Conservation (phyloP, 2,329 filamentous ascomycete genomes). For the Fragosphaeria purpurea region DNA sequence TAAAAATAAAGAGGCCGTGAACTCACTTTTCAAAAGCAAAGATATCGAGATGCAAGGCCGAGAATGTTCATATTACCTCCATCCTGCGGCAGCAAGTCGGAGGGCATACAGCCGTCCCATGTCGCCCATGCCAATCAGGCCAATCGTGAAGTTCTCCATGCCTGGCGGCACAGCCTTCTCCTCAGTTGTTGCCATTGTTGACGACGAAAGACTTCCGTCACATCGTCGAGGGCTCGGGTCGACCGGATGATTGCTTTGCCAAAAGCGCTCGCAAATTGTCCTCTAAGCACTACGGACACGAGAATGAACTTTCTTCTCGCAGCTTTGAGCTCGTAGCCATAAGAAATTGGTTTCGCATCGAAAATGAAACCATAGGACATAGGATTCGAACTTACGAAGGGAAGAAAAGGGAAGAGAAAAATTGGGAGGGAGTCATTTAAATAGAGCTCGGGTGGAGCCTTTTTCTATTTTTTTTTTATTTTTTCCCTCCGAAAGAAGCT, state of each 20-base stretch:
- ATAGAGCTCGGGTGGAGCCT: too few species aligned
- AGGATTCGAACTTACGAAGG: too few species aligned
- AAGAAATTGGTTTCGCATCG: background rate
- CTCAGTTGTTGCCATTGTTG: slow-evolving; percentile 3
- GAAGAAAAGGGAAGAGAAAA: background rate
- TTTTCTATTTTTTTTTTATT: too few species aligned
- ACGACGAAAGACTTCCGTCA: too few species aligned
- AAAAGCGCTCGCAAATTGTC: too few species aligned
- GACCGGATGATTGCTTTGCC: too few species aligned
- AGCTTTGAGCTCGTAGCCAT: too few species aligned
- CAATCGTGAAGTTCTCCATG: slow-evolving; percentile 67
- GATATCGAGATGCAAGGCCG: background rate
- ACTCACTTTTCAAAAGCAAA: slow-evolving; percentile 2
- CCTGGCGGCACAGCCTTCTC: slow-evolving; percentile 5
- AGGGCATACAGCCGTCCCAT: slow-evolving; percentile 99
- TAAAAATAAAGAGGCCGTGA: background rate
- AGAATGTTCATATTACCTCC: slow-evolving; percentile 61
- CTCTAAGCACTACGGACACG: too few species aligned
- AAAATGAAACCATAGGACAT: background rate
- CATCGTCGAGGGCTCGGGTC: too few species aligned
- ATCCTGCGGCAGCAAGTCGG: slow-evolving; percentile 79
- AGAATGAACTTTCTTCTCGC: too few species aligned
- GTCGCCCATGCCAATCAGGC: slow-evolving; percentile 97
- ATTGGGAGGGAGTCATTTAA: background rate
- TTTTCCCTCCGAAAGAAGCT: too few species aligned